Percentiles rank a stretch among this genome's conserved stretches.
Conservation (phyloP, 306 rosid genomes). For the Inga laurina region DNA sequence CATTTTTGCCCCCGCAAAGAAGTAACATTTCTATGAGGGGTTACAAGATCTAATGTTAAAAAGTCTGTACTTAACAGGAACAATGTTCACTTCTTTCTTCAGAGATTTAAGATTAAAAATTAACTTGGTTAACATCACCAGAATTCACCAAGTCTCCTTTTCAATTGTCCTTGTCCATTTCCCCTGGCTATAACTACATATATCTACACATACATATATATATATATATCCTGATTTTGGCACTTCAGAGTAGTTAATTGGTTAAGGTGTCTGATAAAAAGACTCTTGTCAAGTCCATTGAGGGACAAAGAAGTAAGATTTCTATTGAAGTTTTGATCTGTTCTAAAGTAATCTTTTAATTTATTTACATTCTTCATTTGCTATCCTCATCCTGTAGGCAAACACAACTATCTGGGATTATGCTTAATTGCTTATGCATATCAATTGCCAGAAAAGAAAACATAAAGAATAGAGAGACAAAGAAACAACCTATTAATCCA, state of each 20-base stretch:
- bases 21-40: background rate
- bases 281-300: background rate
- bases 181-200: background rate
- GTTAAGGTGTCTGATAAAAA: slow-evolving; percentile 14
- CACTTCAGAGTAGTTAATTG: background rate
- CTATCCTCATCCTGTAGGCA: no score
- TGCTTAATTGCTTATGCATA: no score
- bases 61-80: background rate
- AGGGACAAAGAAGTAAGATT: background rate
- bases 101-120: slow-evolving; percentile 9
- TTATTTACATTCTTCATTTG: no score
- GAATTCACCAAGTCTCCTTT: background rate
- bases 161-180: background rate
- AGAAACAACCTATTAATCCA: background rate
- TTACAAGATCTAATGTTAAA: background rate
- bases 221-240: background rate
- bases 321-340: no score
- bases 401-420: no score
- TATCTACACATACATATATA: no score
- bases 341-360: no score
- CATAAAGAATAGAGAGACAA: background rate
- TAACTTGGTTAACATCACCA: background rate
- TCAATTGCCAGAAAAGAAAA: background rate
- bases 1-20: background rate
- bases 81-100: background rate